Base-by-base conservation (phyloP, 257 asterid species). In the Striga asiatica region DNA sequence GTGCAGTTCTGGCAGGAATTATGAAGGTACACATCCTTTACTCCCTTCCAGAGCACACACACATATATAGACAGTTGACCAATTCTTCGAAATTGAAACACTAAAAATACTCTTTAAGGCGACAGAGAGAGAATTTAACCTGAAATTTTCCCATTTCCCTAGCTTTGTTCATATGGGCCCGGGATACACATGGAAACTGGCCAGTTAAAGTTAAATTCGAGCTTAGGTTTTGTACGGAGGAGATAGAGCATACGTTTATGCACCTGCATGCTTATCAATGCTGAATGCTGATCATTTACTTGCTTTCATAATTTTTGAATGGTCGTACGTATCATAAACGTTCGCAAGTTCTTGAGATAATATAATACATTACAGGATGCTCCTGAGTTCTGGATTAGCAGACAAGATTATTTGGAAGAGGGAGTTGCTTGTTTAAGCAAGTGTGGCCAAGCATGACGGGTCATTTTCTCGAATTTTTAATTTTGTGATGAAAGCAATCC, bases 1-100 rank as follows among this genome's bases (percentile, higher is more conserved):
- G 97, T 5, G 95, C 98, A 24, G 98, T 92, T 60, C 97, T 92
- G 58, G 98, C 98, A n/a, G 98, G 98, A 75, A 92, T 92, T 60
- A 92, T 92, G 98, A 92, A 87, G 97, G 98, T 91, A 60, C 60
- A 19, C 63, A 47, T 57, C 47, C 35, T 14, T 43, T 56, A 43
- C 17, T 53, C 78, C 25, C 61, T 61, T 29, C 61, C 52, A 65
- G 12, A 11, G 17, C 58, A 28, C 72, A 12, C 4, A n/a, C 68
- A 31, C 14, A 27, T 48, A 41, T 43, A 43, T 23, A 17, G 27
- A 25, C 50, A 43, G n/a, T 39, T 39, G 47, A 31, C 42, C 2
- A 19, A 10, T 12, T 31, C 49, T 23, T 29, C 29, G 50, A 59
- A 58, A 25, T 25, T 14, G 10, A 25, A 25, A 3, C 23, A 35